These are phyloP conservation scores for Anisodus acutangulus DNA, from an alignment of 257 asterid genomes.

Conservation along the genomic window DNA sequence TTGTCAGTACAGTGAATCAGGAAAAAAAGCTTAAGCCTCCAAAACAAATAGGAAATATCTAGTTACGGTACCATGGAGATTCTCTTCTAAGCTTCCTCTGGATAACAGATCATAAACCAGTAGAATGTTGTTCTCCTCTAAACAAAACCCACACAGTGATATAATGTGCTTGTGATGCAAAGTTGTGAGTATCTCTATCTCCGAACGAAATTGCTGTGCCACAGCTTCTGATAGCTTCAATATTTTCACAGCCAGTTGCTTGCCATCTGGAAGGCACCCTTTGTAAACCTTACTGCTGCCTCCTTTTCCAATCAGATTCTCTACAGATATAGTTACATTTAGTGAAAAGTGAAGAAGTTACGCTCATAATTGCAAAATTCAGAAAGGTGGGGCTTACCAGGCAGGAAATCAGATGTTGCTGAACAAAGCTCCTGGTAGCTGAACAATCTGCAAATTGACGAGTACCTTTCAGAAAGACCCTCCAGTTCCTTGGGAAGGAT, in stretches of 20 bases:
- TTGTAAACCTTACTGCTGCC: conserved; percentile 87
- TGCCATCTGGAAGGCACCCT: conserved; percentile 70
- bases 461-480: conserved; percentile 60
- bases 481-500: conserved; percentile 55
- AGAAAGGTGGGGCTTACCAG: conserved; percentile 51
- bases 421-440: conserved; percentile 70
- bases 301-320: conserved; percentile 81
- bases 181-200: conserved; percentile 68
- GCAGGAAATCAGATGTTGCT: conserved; percentile 67
- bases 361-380: background rate
- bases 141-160: conserved; percentile 76
- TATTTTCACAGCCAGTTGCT: conserved; percentile 75
- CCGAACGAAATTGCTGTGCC: conserved; percentile 73
- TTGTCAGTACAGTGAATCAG: conserved; percentile 31
- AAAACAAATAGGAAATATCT: conserved; percentile 31
- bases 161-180: conserved; percentile 76
- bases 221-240: conserved; percentile 74
- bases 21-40: conserved; percentile 19
- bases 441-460: conserved; percentile 58
- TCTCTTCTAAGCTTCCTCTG: conserved; percentile 91
- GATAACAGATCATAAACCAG: conserved; percentile 84
- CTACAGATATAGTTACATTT: conserved; percentile 45
- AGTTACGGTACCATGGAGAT: conserved; percentile 69
- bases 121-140: conserved; percentile 62
- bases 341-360: conserved; percentile 22